Evolutionary conservation across 1,284 basidiomycete genomes (phyloP), one percentile per base, ranked within the genome.

Genomic region (Paramarasmius palmivorus): DNA sequence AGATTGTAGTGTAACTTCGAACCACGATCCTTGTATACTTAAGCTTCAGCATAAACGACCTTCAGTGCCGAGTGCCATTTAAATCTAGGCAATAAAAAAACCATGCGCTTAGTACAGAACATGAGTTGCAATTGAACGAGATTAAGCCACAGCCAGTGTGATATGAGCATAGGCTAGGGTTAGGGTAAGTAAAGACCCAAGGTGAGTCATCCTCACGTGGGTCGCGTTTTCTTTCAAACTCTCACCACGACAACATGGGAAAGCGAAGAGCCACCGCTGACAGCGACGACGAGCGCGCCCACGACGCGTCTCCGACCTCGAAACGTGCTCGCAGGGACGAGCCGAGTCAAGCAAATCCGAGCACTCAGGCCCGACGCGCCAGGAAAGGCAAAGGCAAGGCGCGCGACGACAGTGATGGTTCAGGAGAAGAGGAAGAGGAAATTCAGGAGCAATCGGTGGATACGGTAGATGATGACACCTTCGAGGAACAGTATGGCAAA

Each of bases 401-500:
- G 58, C 65, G 64, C 39, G 63, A 58, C 62, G 67, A 42, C 59
- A 54, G 56, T 15, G 55, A 65, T 15, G 60, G 59, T 22, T 64
- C 61, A 0, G 62, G 61, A 17, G 63, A 64, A 1, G 66, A 68
- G 5, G 65, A 72, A 6, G 72, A 74, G 3, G 64, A 73, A 1
- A 71, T 71, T 15, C 66, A 64, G n/a, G n/a, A n/a, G 20, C 68
- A 69, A 14, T 63, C 65, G 19, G 65, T 63, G 5, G 63, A 63
- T 2, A 67, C 69, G 10, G 62, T 62, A 20, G 65, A 64, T 10
- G 63, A 68, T 2, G 67, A 68, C 1, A 69, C 73, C 59, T 86
- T 89, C 56, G 85, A 88, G 62, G 73, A 79, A 54, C 74, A 81
- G 50, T 73, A 86, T 55, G 78, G 78, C 19, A 82, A 81, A 49